These are phyloP conservation scores for Pneumocystis oryctolagi DNA, from an alignment of 1,139 yeast species.

Conservation along the genomic window DNA sequence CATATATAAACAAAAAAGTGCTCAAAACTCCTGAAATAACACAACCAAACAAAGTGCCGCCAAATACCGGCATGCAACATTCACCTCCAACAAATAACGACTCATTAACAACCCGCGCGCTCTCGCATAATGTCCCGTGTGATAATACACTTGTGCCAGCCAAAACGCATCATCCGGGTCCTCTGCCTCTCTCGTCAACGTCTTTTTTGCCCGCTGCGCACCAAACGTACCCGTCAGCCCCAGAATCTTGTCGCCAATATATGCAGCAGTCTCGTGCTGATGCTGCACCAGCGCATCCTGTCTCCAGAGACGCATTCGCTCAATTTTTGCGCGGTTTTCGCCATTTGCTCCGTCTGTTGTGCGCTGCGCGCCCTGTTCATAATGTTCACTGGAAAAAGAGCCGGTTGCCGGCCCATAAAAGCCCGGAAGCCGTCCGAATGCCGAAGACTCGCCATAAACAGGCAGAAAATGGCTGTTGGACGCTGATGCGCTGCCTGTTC, in stretches of 20 bases:
- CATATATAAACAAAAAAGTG: not conserved
- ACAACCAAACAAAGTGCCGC: conserved; percentile 52
- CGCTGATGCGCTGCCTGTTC: not conserved
- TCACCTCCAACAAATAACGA: conserved; percentile 29
- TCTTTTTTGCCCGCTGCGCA: not conserved
- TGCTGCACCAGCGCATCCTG: conserved; percentile 91
- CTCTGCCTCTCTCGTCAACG: conserved; percentile 22
- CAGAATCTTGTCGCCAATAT: conserved; percentile 78
- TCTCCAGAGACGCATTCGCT: conserved; percentile 76
- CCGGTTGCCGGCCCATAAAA: conserved; percentile 5
- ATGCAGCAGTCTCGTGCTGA: conserved; percentile 79
- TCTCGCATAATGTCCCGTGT: conserved; percentile 59
- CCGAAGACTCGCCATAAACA: not conserved
- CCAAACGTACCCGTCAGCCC: conserved; percentile 36
- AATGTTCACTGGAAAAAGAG: no score
- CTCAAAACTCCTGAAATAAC: not conserved
- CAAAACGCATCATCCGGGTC: conserved; percentile 94
- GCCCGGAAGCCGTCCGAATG: conserved; percentile 1
- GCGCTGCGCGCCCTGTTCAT: no score
- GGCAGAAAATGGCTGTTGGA: not conserved
- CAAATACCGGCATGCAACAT: conserved; percentile 66
- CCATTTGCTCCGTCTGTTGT: no score
- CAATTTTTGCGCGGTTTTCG: conserved; percentile 54
- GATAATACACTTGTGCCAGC: conserved; percentile 80
- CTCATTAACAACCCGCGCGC: conserved; percentile 49